These are phyloP conservation scores for Metschnikowia chrysomelidarum DNA, from an alignment of 805 yeast species.

Conservation along the genomic window DNA sequence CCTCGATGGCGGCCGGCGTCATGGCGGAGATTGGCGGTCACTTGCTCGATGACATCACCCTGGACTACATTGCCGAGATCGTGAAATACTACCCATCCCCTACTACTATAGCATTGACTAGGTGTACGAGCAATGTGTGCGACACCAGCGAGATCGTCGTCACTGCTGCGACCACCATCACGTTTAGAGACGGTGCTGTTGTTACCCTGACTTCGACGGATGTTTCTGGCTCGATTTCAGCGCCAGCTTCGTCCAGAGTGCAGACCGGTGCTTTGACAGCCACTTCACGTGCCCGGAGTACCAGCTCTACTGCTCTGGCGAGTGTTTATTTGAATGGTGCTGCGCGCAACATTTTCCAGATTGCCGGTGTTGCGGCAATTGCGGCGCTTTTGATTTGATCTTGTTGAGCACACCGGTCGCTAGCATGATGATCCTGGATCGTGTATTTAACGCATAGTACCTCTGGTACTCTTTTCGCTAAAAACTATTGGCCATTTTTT, in stretches of 20 bases:
- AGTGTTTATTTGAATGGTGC: slow-evolving; percentile 25
- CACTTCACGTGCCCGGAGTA: no score
- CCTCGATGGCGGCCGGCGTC: no score
- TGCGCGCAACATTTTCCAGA: slow-evolving; percentile 30
- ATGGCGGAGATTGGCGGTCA: not conserved
- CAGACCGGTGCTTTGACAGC: no score
- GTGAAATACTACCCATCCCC: slow-evolving; percentile 39
- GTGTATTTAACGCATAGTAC: no score
- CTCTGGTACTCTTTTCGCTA: no score
- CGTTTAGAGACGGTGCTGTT: no score
- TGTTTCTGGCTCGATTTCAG: no score
- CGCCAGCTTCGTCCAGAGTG: no score
- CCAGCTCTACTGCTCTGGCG: slow-evolving; percentile 5
- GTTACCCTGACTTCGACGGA: no score
- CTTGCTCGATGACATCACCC: slow-evolving; percentile 18
- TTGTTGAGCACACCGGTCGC: no score
- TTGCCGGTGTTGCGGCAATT: slow-evolving; percentile 15
- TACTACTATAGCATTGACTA: slow-evolving; percentile 35
- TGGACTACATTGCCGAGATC: slow-evolving; percentile 34
- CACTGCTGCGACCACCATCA: slow-evolving; percentile 4
- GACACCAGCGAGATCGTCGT: slow-evolving; percentile 4
- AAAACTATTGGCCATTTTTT: no score
- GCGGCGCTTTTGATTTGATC: slow-evolving; percentile 15
- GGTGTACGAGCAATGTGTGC: slow-evolving; percentile 11
- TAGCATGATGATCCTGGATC: no score